Percentiles rank a stretch among this genome's conserved stretches.
These are phyloP conservation scores for Podila minutissima DNA, from an alignment of 192 early-diverging fungal species.

Conservation along the genomic window DNA sequence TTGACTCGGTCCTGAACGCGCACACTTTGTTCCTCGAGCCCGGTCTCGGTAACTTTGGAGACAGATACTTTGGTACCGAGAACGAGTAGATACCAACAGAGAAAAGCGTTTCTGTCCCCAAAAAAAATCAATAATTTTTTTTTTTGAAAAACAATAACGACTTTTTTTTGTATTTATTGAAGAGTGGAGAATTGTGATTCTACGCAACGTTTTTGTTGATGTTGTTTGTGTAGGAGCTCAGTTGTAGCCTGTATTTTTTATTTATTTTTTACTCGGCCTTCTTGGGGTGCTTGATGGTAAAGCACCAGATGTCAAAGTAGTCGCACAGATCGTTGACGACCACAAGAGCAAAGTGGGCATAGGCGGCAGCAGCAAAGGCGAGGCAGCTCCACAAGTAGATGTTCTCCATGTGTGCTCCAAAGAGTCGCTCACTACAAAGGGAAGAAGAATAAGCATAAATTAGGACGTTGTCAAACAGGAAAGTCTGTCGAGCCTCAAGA, in stretches of 20 bases:
- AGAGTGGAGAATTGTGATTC: neutral
- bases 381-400: constrained; percentile 65
- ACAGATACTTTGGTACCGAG: constrained; percentile 70
- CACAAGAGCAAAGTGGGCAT: constrained; percentile 73
- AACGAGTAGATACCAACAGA: neutral
- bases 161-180: neutral
- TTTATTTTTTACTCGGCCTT: constrained; percentile 33
- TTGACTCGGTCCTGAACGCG: constrained; percentile 75
- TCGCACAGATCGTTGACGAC: constrained; percentile 80
- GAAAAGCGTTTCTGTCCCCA: neutral
- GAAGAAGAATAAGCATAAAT: constrained; percentile 12
- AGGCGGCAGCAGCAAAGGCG: constrained; percentile 65
- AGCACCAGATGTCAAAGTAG: constrained; percentile 82
- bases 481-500: neutral
- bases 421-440: constrained; percentile 45
- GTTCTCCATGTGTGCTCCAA: constrained; percentile 62
- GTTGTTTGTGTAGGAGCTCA: neutral
- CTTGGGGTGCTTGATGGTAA: constrained; percentile 80
- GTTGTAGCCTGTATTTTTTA: neutral
- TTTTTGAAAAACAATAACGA: no score
- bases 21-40: constrained; percentile 79
- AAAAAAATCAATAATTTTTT: no score
- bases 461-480: neutral
- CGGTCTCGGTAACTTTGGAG: constrained; percentile 91
- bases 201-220: no score